Percentiles rank a stretch among this genome's conserved stretches.
These are phyloP conservation scores for Hamamelis virginiana DNA, from an alignment of 164 flowering plant species.

Conservation along the genomic window DNA sequence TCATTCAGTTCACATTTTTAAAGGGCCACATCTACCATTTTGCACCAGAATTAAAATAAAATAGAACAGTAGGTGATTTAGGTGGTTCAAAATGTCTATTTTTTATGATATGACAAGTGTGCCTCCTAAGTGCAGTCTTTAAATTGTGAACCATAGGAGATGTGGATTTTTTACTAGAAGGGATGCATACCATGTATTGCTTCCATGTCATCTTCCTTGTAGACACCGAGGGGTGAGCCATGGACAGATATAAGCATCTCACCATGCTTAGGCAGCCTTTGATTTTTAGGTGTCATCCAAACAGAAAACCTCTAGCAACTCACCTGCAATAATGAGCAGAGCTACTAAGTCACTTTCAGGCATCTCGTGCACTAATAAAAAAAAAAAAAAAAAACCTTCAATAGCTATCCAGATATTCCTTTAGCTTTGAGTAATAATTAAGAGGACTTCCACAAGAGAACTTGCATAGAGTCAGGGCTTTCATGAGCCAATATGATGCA, in stretches of 20 bases:
- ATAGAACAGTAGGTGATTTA: too few species aligned
- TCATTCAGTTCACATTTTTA: too few species aligned
- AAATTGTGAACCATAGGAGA: background rate
- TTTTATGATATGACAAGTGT: background rate
- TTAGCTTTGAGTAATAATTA: too few species aligned
- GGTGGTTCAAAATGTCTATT: too few species aligned
- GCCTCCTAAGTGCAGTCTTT: too few species aligned
- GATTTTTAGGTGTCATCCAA: constrained; percentile 78
- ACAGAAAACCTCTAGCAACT: constrained; percentile 57
- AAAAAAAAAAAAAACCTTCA: too few species aligned
- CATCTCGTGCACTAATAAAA: too few species aligned
- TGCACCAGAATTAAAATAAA: too few species aligned
- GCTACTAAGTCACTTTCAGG: background rate
- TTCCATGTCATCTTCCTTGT: constrained; percentile 86
- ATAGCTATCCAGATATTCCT: too few species aligned
- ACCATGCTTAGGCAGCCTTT: constrained; percentile 79
- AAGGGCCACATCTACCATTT: too few species aligned
- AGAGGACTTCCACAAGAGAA: background rate
- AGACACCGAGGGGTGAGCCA: constrained; percentile 93
- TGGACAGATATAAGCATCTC: constrained; percentile 84
- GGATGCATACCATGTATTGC: constrained; percentile 60
- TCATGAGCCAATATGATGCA: background rate
- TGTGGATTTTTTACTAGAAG: background rate
- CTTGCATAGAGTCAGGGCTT: background rate
- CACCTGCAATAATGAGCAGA: constrained; percentile 32